Percentiles rank a stretch among this genome's conserved stretches.
Evolutionary conservation across 164 flowering plant species (phyloP).

Genomic region (Piper betle): DNA sequence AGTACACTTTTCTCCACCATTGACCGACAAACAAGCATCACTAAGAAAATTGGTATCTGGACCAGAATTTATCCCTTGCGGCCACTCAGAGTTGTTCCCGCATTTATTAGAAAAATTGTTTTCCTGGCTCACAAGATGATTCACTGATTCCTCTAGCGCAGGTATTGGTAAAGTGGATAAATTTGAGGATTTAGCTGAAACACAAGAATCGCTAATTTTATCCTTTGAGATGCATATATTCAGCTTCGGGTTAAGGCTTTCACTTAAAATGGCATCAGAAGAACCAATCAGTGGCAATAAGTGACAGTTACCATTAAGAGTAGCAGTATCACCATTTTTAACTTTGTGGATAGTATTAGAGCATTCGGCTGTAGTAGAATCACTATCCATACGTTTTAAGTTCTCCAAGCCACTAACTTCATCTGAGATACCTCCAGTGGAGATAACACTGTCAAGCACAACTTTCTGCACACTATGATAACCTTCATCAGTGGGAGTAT

Average conservation of each 20-base stretch:
- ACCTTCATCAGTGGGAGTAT: neutral
- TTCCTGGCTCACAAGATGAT: neutral
- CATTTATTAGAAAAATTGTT: too few species aligned
- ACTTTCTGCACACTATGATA: too few species aligned
- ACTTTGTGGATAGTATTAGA: neutral
- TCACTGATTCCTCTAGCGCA: neutral
- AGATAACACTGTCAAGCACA: too few species aligned
- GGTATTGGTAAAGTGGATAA: neutral
- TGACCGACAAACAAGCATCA: constrained; percentile 7
- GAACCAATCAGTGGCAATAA: neutral
- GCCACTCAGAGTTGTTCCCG: neutral
- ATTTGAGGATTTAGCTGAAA: neutral
- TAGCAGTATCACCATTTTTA: too few species aligned
- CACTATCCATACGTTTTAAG: neutral
- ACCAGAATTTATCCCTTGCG: neutral
- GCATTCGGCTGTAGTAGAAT: neutral
- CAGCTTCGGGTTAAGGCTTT: neutral
- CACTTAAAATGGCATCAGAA: neutral
- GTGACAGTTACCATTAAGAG: neutral
- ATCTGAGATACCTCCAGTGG: neutral
- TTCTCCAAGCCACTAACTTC: neutral
- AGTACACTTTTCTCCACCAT: constrained; percentile 6
- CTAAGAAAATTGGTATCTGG: neutral
- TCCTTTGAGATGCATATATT: neutral
- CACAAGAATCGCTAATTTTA: neutral